Evolutionary conservation across 495 filamentous ascomycete genomes (phyloP).

Genomic region (Xylaria venustula): DNA sequence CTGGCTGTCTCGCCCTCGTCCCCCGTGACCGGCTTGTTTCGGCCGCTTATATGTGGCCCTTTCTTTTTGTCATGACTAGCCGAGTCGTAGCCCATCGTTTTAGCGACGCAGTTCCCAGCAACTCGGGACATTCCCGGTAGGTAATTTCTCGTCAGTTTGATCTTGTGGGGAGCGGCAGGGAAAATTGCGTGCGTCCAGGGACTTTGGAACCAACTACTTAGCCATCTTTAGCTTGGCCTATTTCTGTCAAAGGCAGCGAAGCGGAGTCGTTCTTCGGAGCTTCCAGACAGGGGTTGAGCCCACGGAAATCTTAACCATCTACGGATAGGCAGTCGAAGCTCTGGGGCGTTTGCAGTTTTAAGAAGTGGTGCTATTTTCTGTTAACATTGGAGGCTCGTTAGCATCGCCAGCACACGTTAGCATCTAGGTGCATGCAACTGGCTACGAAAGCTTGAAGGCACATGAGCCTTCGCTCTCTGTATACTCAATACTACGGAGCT

Average conservation of each 20-base stretch:
- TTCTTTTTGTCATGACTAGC: not conserved
- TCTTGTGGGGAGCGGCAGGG: conserved; percentile 32
- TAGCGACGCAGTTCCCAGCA: conserved; percentile 14
- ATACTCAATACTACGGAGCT: not conserved
- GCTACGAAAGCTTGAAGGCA: not conserved
- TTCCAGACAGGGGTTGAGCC: not conserved
- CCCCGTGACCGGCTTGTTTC: not conserved
- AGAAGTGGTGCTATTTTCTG: not conserved
- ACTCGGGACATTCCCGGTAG: conserved; percentile 8
- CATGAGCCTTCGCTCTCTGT: not conserved
- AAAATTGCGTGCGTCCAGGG: conserved; percentile 31
- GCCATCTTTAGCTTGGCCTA: conserved; percentile 13
- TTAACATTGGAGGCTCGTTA: not conserved
- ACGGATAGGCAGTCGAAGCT: not conserved
- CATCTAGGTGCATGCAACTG: not conserved
- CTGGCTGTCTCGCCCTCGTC: not conserved
- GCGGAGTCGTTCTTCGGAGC: conserved; percentile 11
- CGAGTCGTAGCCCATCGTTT: not conserved
- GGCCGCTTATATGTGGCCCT: not conserved
- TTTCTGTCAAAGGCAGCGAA: conserved; percentile 13
- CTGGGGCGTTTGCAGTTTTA: not conserved
- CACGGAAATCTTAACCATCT: conserved; percentile 2
- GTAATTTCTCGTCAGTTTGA: conserved; percentile 18
- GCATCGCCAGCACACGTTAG: conserved; percentile 3
- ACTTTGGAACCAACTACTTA: conserved; percentile 1